phyloP scores from a whole-genome alignment of 306 rosid species.

The Aeschynomene evenia region DNA sequence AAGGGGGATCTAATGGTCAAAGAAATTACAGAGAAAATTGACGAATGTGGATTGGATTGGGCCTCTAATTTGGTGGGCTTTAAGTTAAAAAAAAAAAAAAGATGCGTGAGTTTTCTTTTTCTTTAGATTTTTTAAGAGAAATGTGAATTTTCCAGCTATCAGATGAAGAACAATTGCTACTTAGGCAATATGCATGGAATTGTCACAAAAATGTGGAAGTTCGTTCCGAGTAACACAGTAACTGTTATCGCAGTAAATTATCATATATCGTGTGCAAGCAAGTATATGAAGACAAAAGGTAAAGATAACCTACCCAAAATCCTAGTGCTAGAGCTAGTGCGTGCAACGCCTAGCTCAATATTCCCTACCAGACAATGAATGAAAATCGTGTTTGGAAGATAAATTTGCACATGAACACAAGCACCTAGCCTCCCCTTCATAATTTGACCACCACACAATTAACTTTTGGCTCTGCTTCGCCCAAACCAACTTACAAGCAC shows the following conservation, averaged over 20 bases:
- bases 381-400: constrained; percentile 5
- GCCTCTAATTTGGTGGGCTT: not conserved
- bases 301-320: not conserved
- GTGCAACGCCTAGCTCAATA: not conserved
- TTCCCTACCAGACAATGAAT: not conserved
- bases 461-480: constrained; percentile 26
- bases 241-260: too few species aligned
- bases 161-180: not conserved
- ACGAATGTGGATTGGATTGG: not conserved
- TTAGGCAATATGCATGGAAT: not conserved
- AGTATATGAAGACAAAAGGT: not conserved
- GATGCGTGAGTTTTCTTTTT: too few species aligned
- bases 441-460: constrained; percentile 1
- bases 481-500: constrained; percentile 25
- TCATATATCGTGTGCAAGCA: not conserved
- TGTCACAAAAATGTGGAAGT: too few species aligned
- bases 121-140: too few species aligned
- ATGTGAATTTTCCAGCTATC: not conserved
- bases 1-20: not conserved
- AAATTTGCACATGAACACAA: constrained; percentile 7
- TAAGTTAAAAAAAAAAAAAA: not conserved
- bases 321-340: not conserved
- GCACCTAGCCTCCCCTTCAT: too few species aligned
- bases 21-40: not conserved
- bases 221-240: too few species aligned